Evolutionary conservation across 768 basidiomycete genomes (phyloP).

Genomic region (Lanmaoa rubissima): DNA sequence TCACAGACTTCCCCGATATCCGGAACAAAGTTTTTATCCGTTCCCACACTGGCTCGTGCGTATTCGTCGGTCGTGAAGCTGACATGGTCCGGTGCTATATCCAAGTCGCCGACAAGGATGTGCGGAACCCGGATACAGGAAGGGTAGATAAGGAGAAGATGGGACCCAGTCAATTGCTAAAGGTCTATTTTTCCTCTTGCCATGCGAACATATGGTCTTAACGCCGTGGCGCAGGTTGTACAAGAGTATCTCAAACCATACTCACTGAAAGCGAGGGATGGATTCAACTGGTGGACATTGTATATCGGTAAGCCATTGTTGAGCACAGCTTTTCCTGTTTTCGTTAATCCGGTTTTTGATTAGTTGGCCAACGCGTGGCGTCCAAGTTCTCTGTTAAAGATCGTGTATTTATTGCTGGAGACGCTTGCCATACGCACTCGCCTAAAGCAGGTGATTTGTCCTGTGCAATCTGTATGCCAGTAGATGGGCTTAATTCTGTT

Average conservation of each 20-base stretch:
- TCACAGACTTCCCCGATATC: slow-evolving; percentile 54
- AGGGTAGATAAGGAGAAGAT: slow-evolving; percentile 40
- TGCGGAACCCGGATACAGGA: slow-evolving; percentile 38
- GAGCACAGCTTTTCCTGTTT: not conserved
- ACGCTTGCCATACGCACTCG: slow-evolving; percentile 49
- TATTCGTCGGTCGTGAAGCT: slow-evolving; percentile 52
- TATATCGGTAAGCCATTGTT: slow-evolving; percentile 40
- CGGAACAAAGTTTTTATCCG: slow-evolving; percentile 48
- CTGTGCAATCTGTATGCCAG: not conserved
- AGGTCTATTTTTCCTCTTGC: slow-evolving; percentile 18
- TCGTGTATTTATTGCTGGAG: slow-evolving; percentile 56
- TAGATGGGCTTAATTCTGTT: slow-evolving; percentile 16
- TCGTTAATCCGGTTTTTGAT: not conserved
- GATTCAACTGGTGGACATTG: slow-evolving; percentile 50
- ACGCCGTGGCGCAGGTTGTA: slow-evolving; percentile 31
- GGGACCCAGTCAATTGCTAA: slow-evolving; percentile 39
- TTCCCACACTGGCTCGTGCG: slow-evolving; percentile 47
- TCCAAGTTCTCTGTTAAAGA: slow-evolving; percentile 44
- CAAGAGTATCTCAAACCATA: slow-evolving; percentile 42
- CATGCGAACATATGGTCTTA: not conserved
- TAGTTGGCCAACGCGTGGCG: slow-evolving; percentile 57
- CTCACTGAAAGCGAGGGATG: slow-evolving; percentile 28
- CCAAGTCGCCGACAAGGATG: slow-evolving; percentile 43
- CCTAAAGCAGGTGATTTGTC: slow-evolving; percentile 38
- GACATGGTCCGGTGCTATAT: slow-evolving; percentile 50